Percentiles rank a stretch among this genome's conserved stretches.
phyloP scores from a whole-genome alignment of 169 alveolate species.

The Cryptosporidium ubiquitum region DNA sequence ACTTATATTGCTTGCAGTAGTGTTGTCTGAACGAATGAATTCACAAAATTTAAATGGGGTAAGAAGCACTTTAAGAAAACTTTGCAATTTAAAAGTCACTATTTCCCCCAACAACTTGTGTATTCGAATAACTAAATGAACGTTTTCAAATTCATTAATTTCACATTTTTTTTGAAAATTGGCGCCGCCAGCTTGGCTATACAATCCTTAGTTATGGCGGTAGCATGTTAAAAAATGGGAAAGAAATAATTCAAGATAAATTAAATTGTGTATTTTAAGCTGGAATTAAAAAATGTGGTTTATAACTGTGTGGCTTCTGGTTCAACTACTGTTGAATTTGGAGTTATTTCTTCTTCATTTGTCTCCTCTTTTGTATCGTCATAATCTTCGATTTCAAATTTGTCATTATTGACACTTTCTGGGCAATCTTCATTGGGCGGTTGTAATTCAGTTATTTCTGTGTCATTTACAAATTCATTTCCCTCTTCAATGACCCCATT shows the following conservation, averaged over 20 bases:
- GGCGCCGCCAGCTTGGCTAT: neutral
- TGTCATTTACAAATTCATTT: neutral
- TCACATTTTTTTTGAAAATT: neutral
- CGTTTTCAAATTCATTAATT: neutral
- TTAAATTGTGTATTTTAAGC: neutral
- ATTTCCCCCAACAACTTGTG: neutral
- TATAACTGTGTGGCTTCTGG: neutral
- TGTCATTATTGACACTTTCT: neutral
- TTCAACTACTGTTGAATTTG: neutral
- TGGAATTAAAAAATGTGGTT: neutral
- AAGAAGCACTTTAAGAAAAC: neutral
- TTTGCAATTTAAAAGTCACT: neutral
- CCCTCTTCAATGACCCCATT: neutral
- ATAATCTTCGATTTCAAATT: neutral
- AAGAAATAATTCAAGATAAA: neutral
- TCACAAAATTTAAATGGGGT: neutral
- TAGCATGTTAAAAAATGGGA: neutral
- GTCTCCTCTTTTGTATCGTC: neutral
- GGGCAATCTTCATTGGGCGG: neutral
- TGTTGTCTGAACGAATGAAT: neutral
- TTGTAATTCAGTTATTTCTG: neutral
- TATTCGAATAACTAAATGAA: neutral
- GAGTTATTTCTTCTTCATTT: neutral
- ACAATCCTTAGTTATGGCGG: neutral
- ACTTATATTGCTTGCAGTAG: neutral